These are phyloP conservation scores for Nitzschia palea DNA, from an alignment of 108 stramenopile genomes.

Conservation along the genomic window DNA sequence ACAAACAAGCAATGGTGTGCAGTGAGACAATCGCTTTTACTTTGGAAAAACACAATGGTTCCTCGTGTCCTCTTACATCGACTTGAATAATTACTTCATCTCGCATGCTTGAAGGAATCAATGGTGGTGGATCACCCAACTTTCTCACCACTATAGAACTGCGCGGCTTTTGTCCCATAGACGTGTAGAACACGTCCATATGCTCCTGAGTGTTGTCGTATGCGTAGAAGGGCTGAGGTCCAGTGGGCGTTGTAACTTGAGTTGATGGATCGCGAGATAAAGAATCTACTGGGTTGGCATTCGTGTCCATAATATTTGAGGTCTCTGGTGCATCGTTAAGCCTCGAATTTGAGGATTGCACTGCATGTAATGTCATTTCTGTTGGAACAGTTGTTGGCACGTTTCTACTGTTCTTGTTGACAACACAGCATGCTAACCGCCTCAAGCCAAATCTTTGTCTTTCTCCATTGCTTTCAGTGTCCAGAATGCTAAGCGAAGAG, in stretches of 20 bases:
- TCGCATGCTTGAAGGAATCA: background rate
- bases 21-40: background rate
- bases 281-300: background rate
- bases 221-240: constrained; percentile 40
- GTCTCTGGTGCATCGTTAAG: constrained; percentile 2
- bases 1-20: background rate
- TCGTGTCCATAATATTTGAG: background rate
- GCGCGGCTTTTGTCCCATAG: constrained; percentile 19
- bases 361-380: background rate
- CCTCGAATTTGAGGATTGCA: constrained; percentile 22
- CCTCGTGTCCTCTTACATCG: constrained; percentile 44
- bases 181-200: constrained; percentile 29
- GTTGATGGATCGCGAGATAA: constrained; percentile 19
- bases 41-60: background rate
- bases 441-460: background rate
- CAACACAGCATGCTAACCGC: background rate
- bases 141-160: constrained; percentile 11
- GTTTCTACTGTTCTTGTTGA: background rate
- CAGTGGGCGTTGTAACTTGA: constrained; percentile 3
- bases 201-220: constrained; percentile 41
- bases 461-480: background rate
- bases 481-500: no score
- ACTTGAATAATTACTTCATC: constrained; percentile 32
- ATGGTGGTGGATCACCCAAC: background rate
- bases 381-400: background rate